Percentiles rank a stretch among this genome's conserved stretches.
Conservation (phyloP, 805 yeast species). For the Wickerhamiella galacta region DNA sequence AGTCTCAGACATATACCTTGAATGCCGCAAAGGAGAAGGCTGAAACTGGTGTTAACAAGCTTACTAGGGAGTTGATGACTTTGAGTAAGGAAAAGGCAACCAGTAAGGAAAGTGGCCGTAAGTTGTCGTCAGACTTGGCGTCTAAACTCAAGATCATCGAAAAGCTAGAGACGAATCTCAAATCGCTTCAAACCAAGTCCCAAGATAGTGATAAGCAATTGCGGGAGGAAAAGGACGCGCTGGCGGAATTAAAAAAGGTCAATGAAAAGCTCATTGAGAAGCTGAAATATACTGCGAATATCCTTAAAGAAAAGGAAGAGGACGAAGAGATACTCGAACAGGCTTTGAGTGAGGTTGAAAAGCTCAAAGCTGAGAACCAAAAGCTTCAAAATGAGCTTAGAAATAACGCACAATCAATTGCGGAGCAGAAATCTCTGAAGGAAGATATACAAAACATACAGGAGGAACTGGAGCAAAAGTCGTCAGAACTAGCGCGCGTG, state of each 20-base stretch:
- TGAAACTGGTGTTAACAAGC: constrained; percentile 77
- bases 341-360: constrained; percentile 6
- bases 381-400: background rate
- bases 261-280: constrained; percentile 31
- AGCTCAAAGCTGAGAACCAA: background rate
- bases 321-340: constrained; percentile 10
- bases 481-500: constrained; percentile 5
- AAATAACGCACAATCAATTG: background rate
- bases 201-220: constrained; percentile 4
- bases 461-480: background rate
- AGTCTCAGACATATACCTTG: constrained; percentile 19
- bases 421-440: background rate
- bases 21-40: constrained; percentile 40
- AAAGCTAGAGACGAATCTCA: constrained; percentile 8
- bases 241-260: constrained; percentile 12
- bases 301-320: constrained; percentile 11
- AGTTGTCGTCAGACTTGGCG: constrained; percentile 6
- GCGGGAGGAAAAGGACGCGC: constrained; percentile 15
- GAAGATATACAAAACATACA: background rate
- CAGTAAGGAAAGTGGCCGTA: constrained; percentile 9
- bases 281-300: constrained; percentile 18
- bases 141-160: constrained; percentile 18
- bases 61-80: constrained; percentile 67
- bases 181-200: background rate
- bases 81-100: constrained; percentile 41